Base-by-base conservation (phyloP, 441 rosid genomes). In the Erodium moschatum region DNA sequence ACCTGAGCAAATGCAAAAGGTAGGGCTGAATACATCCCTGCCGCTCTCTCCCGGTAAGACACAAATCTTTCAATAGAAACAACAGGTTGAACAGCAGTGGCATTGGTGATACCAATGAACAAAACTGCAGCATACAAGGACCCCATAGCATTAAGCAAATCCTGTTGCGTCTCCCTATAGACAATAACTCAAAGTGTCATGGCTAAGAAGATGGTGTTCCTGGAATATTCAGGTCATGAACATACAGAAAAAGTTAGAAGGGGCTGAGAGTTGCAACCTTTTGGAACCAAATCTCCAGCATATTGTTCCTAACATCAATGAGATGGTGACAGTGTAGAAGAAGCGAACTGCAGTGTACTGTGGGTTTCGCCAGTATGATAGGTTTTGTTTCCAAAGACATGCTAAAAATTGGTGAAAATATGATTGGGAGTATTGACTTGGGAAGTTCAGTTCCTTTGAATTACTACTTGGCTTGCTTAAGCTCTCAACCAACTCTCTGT, bases 11-110 rank as follows among this genome's bases (percentile, higher is more conserved):
- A 67, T 5, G 92, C 95, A 73, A 85, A 88, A 13, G 95, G 89
- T 73, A 88, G 70, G 54, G 90, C 89, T 6, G 96, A 88, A 77
- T 92, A 92, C 91, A 92, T 88, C 71, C 96, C 88, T 63, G 92
- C 97, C 29, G 88, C 91, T 73, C 81, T 83, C 77, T 88, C 95
- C 69, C 95, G 80, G 20, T 88, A 88, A 60, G 85, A 88, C 4
- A 90, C 92, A 0, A 79, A 82, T 35, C 95, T 27, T 72, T 90
- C 97, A 18, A 86, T 58, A 12, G 83, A 79, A 0, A 84, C 85
- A 10, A 86, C 79, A 0, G 91, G 91, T 73, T 84, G 97, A 29
- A 86, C 85, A 0, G 89, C 66, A 0, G 83, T n/a, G 64, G 86
- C 77, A 73, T 87, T 89, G 75, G 89, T 87, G 33, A 88, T 19